Base-by-base conservation (phyloP, 2,329 filamentous ascomycete species). In the Chrysoporthe puriensis region DNA sequence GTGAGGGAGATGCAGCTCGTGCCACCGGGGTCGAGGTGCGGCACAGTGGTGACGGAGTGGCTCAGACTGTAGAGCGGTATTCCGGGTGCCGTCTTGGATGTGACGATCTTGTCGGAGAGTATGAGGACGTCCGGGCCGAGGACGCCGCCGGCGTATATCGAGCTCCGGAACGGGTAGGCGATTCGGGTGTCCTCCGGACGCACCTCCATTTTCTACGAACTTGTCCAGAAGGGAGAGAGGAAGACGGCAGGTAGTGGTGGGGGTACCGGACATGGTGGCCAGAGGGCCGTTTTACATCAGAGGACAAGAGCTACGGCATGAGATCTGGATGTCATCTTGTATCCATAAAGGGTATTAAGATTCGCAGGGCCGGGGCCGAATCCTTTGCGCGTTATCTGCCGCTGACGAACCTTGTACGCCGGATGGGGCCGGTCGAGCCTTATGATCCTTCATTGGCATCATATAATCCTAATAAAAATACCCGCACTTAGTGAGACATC, bases 361-460 rank as follows among this genome's bases (percentile, higher is more conserved):
- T 54, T 54, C 50, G 11, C 16, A 57, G 6, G 16, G 34, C 32
- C 18, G 54, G 54, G 54, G 54, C 34, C 54, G 54, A n/a, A 57
- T 57, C 54, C 54, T 57, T 5, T n/a, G 54, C 34, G 18, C 8
- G 54, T 14, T 40, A 18, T n/a, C 34, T 40, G 34, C 50, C 13
- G 26, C 50, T 32, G 9, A 16, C 14, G 34, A n/a, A 57, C 34
- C 32, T 36, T 14, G 52, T 32, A 36, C 13, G 32, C 2, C 16
- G 34, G n/a, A 16, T 40, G 34, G 54, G 34, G 54, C 54, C 32
- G 34, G 54, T n/a, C 18, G 54, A 57, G 54, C 54, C 54, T 57
- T 32, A 57, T 40, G 16, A 57, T 57, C 54, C 54, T 57, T 40
- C 34, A 7, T 9, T 6, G 54, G 34, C 54, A 57, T 36, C 18